Conservation (phyloP, 495 filamentous ascomycete genomes). For the Trichodelitschia bisporula region DNA sequence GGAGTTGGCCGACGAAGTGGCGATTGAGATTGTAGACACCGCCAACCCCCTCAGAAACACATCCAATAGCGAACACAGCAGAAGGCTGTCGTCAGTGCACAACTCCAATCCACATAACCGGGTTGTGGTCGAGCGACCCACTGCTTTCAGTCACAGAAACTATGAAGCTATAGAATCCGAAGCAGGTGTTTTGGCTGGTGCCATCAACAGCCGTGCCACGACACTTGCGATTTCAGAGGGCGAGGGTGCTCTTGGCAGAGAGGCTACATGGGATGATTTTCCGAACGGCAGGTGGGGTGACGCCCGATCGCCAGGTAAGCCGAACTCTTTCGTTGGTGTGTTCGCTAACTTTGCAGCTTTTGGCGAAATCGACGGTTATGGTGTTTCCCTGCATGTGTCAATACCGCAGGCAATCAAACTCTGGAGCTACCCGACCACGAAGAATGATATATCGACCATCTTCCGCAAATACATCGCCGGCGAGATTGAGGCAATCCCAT, state of each 20-base stretch:
- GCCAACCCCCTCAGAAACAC: too few relatives aligned
- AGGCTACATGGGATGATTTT: constrained; percentile 97
- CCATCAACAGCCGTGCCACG: constrained; percentile 41
- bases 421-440: constrained; percentile 54
- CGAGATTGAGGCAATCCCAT: constrained; percentile 54
- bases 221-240: constrained; percentile 86
- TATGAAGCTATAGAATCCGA: constrained; percentile 43
- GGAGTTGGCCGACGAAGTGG: too few relatives aligned
- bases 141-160: constrained; percentile 23
- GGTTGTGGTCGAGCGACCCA: constrained; percentile 41
- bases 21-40: too few relatives aligned
- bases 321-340: neutral
- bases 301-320: constrained; percentile 23
- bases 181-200: constrained; percentile 33
- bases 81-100: constrained; percentile 18
- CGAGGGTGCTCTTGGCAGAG: constrained; percentile 67
- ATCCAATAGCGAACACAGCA: constrained; percentile 5
- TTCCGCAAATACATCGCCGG: constrained; percentile 63
- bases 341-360: constrained; percentile 45
- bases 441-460: constrained; percentile 44
- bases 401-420: constrained; percentile 50
- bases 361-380: constrained; percentile 87
- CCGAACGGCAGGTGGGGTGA: constrained; percentile 96
- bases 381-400: constrained; percentile 68
- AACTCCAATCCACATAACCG: constrained; percentile 56